Evolutionary conservation across 257 asterid genomes (phyloP), one percentile per base, ranked within the genome.

Genomic region (Solanum sejunctum): DNA sequence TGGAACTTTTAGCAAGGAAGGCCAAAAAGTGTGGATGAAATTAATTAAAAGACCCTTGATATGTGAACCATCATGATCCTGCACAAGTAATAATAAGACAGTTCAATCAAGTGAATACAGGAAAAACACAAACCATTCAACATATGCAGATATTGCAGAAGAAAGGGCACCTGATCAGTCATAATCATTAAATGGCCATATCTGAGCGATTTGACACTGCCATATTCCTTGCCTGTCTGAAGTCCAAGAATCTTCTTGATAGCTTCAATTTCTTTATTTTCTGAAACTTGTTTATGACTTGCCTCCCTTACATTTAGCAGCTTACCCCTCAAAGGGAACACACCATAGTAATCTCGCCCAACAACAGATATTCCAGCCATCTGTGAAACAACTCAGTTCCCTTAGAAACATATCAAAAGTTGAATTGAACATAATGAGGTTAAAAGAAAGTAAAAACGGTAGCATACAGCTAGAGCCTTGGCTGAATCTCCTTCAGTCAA

Each of bases 401-500:
- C 86, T 84, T 60, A 87, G 58, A 78, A 52, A 16, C 64, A 78
- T 18, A 26, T 52, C 64, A 26, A 77, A 86, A 63, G 10, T 51
- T 81, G 20, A 82, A 43, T 36, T 49, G 20, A 55, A 52, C 84
- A 69, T 28, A 80, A 64, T 61, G 43, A 79, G 1, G 17, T 12
- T 41, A 47, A 55, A 21, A 21, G 21, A 8, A 10, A n/a, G 71
- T 8, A 3, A 69, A 69, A 4, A 45, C 15, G 10, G 52, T 12
- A 66, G 89, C 97, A 92, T 92, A 97, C 99, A 47, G 98, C 99
- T 79, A 97, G 98, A 83, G 98, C 97, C 91, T 94, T 95, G 81
- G 99, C 99, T 16, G 99, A 97, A 91, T 97, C 99, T 90, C 99
- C 99, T 92, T 97, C 98, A 23, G 99, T 97, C 93, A 97, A 90